Conservation (phyloP, 1,284 basidiomycete genomes). For the Termitomyces sp. region DNA sequence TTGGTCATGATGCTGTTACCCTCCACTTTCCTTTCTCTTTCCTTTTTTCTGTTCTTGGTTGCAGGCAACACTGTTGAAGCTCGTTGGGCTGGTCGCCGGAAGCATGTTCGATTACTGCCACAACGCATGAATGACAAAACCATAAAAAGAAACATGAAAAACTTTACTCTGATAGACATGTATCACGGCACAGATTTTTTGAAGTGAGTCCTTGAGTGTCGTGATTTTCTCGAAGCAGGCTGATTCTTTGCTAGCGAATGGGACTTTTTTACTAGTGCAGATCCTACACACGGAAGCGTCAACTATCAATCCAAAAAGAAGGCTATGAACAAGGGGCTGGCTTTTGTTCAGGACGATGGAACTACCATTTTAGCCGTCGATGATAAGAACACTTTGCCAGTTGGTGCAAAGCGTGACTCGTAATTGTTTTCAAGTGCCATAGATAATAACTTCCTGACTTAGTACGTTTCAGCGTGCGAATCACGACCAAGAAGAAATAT, state of each 20-base stretch:
- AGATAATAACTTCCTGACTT: neutral
- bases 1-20: constrained; percentile 3
- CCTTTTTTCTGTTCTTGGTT: constrained; percentile 8
- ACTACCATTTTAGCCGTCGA: constrained; percentile 62
- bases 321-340: constrained; percentile 48
- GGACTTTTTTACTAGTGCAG: constrained; percentile 54
- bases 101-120: constrained; percentile 15
- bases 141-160: constrained; percentile 18
- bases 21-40: constrained; percentile 6
- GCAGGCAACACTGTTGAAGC: constrained; percentile 13
- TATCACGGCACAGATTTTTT: constrained; percentile 35
- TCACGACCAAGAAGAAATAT: constrained; percentile 63
- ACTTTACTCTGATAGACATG: constrained; percentile 27
- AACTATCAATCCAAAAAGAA: constrained; percentile 44
- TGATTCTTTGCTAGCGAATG: constrained; percentile 40
- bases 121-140: neutral
- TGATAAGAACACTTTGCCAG: constrained; percentile 42
- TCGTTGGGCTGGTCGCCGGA: constrained; percentile 11
- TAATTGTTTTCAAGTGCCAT: constrained; percentile 29
- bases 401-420: constrained; percentile 60
- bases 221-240: neutral
- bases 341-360: constrained; percentile 52
- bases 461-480: constrained; percentile 54
- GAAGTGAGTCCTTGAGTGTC: constrained; percentile 24
- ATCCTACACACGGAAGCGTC: constrained; percentile 67